phyloP scores from a whole-genome alignment of 805 yeast genomes.

The Yueomyces sp. region DNA sequence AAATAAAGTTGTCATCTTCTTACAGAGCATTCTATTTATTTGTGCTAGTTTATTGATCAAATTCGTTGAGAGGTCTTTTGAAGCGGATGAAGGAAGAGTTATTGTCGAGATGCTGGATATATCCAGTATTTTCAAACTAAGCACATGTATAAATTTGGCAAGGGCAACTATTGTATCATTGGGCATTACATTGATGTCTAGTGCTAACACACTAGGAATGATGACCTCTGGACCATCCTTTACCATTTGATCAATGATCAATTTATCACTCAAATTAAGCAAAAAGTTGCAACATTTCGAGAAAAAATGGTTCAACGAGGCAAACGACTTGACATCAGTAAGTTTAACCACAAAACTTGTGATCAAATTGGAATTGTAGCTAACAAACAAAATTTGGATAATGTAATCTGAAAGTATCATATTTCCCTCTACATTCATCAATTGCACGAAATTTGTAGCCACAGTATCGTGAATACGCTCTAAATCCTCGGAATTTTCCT shows the following conservation, averaged over 20 bases:
- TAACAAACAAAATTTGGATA: slow-evolving; percentile 17
- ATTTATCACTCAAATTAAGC: slow-evolving; percentile 15
- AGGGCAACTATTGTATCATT: slow-evolving; percentile 14
- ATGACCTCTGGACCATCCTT: slow-evolving; percentile 14
- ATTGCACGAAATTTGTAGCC: slow-evolving; percentile 9
- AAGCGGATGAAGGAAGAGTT: not conserved
- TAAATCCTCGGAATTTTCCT: too few relatives aligned
- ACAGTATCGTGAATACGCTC: too few relatives aligned
- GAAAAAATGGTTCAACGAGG: slow-evolving; percentile 15
- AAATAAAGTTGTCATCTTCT: slow-evolving; percentile 9
- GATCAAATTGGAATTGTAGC: slow-evolving; percentile 18
- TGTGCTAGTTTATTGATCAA: slow-evolving; percentile 12
- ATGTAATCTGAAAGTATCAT: slow-evolving; percentile 17
- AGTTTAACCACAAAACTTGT: too few relatives aligned
- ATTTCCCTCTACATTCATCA: slow-evolving; percentile 9
- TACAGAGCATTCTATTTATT: slow-evolving; percentile 15
- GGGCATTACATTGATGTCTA: slow-evolving; percentile 3
- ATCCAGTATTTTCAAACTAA: not conserved
- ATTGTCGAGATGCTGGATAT: not conserved
- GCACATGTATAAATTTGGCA: slow-evolving; percentile 15
- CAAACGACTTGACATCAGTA: not conserved
- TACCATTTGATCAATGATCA: slow-evolving; percentile 17
- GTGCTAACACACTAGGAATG: slow-evolving; percentile 13
- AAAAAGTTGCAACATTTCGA: slow-evolving; percentile 17
- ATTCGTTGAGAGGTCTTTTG: slow-evolving; percentile 4